phyloP scores from a whole-genome alignment of 495 filamentous ascomycete genomes.

The Cladorrhinum samala region DNA sequence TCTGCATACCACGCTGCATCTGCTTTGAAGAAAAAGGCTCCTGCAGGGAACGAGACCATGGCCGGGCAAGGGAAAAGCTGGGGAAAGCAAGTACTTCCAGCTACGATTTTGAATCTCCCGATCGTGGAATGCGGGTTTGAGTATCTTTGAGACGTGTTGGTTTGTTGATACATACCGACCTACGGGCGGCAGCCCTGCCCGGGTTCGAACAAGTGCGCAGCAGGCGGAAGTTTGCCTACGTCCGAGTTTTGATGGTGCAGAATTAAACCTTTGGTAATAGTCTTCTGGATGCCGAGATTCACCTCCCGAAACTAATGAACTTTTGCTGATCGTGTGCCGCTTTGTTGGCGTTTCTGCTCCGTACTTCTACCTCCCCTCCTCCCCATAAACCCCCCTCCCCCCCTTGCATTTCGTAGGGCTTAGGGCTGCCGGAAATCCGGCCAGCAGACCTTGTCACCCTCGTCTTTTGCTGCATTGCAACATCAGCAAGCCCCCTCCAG shows the following conservation, averaged over 20 bases:
- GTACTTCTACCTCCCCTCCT: too few relatives aligned
- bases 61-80: not conserved
- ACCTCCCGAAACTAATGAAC: too few relatives aligned
- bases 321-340: too few relatives aligned
- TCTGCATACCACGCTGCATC: not conserved
- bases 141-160: not conserved
- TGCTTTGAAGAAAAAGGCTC: not conserved
- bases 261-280: too few relatives aligned
- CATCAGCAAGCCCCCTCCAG: not conserved
- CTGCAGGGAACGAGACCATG: not conserved
- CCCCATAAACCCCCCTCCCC: conserved; percentile 3
- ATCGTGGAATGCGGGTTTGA: not conserved
- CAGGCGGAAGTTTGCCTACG: not conserved
- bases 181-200: conserved; percentile 2
- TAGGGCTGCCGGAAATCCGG: conserved; percentile 18
- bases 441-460: conserved; percentile 2
- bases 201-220: too few relatives aligned
- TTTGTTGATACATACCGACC: not conserved
- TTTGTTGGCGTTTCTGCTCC: too few relatives aligned
- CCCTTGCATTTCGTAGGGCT: not conserved
- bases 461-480: not conserved
- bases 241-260: not conserved
- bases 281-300: too few relatives aligned
- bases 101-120: not conserved
- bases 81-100: not conserved